Conservation (phyloP, 1,139 yeast species). For the Pichia sp. region DNA sequence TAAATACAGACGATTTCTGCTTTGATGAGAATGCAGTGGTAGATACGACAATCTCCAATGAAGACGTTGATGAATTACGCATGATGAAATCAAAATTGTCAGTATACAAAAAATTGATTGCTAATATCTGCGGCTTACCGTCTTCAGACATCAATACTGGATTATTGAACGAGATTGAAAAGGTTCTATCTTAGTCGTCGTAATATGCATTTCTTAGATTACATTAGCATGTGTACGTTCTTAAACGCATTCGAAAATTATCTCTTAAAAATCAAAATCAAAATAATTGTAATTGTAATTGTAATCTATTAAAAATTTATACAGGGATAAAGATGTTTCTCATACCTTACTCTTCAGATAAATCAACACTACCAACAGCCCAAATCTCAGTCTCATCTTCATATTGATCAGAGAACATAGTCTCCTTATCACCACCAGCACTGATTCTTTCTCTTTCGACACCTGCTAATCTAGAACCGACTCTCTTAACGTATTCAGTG, state of each 20-base stretch:
- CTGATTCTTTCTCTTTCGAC: constrained; percentile 82
- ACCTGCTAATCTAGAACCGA: constrained; percentile 71
- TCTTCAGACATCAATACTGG: constrained; percentile 72
- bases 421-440: constrained; percentile 88
- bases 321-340: too few relatives aligned
- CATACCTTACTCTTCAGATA: constrained; percentile 25
- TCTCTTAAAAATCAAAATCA: too few relatives aligned
- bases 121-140: constrained; percentile 75
- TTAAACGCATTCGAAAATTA: too few relatives aligned
- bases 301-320: too few relatives aligned
- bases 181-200: constrained; percentile 18
- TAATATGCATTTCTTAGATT: too few relatives aligned
- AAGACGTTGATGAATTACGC: constrained; percentile 5
- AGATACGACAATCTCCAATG: neutral
- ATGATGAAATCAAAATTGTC: constrained; percentile 44
- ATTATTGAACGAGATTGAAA: constrained; percentile 50
- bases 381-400: constrained; percentile 86
- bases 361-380: constrained; percentile 72
- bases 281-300: too few relatives aligned
- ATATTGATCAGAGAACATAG: constrained; percentile 74
- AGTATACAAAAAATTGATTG: constrained; percentile 73
- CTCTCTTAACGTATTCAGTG: constrained; percentile 83
- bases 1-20: constrained; percentile 6
- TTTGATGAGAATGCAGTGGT: constrained; percentile 10
- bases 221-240: too few relatives aligned